Percentiles rank a stretch among this genome's conserved stretches.
Conservation (phyloP, 1,139 yeast genomes). For the Debaryomyces psychrophilus region DNA sequence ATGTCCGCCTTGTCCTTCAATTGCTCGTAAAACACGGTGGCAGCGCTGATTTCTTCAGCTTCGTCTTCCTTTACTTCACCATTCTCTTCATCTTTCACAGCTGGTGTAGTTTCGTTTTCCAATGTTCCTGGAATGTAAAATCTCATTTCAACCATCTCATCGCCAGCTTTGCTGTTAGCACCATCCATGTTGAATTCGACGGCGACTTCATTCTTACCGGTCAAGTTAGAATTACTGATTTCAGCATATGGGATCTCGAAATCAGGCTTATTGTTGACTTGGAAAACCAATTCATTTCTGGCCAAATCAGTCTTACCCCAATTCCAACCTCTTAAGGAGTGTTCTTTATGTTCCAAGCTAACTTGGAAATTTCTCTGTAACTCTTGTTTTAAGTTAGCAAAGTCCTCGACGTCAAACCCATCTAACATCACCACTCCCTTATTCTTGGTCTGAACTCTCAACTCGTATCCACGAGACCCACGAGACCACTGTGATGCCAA, state of each 20-base stretch:
- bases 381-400: constrained; percentile 78
- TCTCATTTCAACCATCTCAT: constrained; percentile 92
- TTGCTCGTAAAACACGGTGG: constrained; percentile 85
- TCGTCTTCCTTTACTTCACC: constrained; percentile 42
- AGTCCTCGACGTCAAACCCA: constrained; percentile 87
- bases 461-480: constrained; percentile 89
- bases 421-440: constrained; percentile 86
- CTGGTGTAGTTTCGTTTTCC: constrained; percentile 46
- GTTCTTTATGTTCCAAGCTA: constrained; percentile 80
- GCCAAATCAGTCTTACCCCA: constrained; percentile 97
- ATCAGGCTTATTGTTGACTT: constrained; percentile 83
- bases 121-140: constrained; percentile 87
- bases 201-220: constrained; percentile 92
- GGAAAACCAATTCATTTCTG: constrained; percentile 85
- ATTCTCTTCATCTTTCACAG: constrained; percentile 33
- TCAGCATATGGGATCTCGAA: constrained; percentile 86
- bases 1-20: constrained; percentile 94
- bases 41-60: constrained; percentile 70
- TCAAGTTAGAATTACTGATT: constrained; percentile 85
- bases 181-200: constrained; percentile 75
- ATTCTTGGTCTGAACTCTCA: constrained; percentile 85
- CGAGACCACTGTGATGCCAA: constrained; percentile 87
- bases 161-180: constrained; percentile 73
- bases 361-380: constrained; percentile 76
- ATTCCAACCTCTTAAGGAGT: constrained; percentile 96